These are phyloP conservation scores for Salvia miltiorrhiza DNA, from an alignment of 257 asterid genomes.

Conservation along the genomic window DNA sequence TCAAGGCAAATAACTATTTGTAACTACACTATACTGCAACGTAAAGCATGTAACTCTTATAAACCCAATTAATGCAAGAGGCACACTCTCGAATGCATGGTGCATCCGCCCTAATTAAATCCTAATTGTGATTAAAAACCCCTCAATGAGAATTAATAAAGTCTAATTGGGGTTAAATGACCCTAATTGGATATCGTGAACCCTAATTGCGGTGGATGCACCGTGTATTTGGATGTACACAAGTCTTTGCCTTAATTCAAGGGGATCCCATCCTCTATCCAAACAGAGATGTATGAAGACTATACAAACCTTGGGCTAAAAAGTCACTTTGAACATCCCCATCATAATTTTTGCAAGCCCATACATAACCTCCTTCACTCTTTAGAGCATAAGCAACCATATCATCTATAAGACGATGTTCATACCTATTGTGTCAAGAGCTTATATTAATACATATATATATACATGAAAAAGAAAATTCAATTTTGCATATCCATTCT, in stretches of 20 bases:
- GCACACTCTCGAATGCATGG: too few relatives aligned
- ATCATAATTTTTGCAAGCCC: constrained; percentile 99
- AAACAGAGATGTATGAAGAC: not conserved
- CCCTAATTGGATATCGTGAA: too few relatives aligned
- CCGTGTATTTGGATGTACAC: too few relatives aligned
- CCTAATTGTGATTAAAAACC: too few relatives aligned
- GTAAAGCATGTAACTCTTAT: not conserved
- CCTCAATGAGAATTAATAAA: too few relatives aligned
- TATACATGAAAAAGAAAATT: not conserved
- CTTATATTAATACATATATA: not conserved
- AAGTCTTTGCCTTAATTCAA: too few relatives aligned
- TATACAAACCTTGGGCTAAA: constrained; percentile 80
- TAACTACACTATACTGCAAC: constrained; percentile 13
- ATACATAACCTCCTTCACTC: constrained; percentile 98
- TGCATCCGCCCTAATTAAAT: too few relatives aligned
- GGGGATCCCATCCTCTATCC: not conserved
- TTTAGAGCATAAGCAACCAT: constrained; percentile 99
- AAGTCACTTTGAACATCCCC: constrained; percentile 99
- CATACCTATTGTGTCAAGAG: constrained; percentile 58
- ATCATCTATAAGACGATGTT: constrained; percentile 97
- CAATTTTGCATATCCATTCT: not conserved
- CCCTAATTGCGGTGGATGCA: too few relatives aligned
- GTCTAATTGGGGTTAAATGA: too few relatives aligned
- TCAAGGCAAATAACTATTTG: constrained; percentile 10
- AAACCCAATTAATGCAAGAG: not conserved